A percentile compares a stretch with the other conserved stretches of the same genome.
These are phyloP conservation scores for Gamarada debralockiae DNA, from an alignment of 495 filamentous ascomycete species.

Conservation along the genomic window DNA sequence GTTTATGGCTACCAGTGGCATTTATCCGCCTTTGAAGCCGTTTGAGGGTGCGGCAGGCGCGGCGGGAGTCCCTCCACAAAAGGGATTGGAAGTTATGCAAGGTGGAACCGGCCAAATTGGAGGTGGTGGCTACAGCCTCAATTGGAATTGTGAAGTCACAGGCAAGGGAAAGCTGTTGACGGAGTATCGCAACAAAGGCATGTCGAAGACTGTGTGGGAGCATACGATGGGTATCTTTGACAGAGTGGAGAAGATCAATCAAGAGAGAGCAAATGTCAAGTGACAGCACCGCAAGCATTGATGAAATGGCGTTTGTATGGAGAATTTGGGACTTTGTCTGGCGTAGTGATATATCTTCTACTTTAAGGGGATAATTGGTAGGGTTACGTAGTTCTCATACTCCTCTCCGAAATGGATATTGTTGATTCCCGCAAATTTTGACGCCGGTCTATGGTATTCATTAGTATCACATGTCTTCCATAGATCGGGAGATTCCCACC, in stretches of 20 bases:
- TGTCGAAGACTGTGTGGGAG: conserved; percentile 30
- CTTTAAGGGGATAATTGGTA: conserved; percentile 48
- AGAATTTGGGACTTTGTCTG: too few species aligned
- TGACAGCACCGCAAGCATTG: not conserved
- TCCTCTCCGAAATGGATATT: conserved; percentile 51
- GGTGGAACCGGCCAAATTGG: conserved; percentile 29
- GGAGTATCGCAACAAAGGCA: conserved; percentile 28
- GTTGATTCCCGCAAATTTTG: conserved; percentile 48
- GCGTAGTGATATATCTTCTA: too few species aligned
- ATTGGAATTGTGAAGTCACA: conserved; percentile 30
- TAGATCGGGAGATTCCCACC: not conserved
- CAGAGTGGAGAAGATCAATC: conserved; percentile 18
- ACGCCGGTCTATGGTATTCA: conserved; percentile 28
- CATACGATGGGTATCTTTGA: conserved; percentile 35
- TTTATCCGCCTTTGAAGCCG: conserved; percentile 28
- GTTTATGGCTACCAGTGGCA: conserved; percentile 37
- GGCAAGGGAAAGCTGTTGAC: conserved; percentile 26
- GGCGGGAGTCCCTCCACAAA: conserved; percentile 1
- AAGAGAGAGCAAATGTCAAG: not conserved
- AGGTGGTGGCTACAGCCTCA: conserved; percentile 36
- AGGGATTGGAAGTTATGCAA: conserved; percentile 18
- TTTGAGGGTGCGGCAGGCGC: conserved; percentile 1
- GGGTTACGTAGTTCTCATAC: conserved; percentile 47
- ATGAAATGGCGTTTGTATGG: not conserved
- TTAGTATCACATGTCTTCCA: not conserved